A percentile compares a stretch with the other conserved stretches of the same genome.
Evolutionary conservation across 257 asterid species (phyloP).

Genomic region (Galeopsis tetrahit): DNA sequence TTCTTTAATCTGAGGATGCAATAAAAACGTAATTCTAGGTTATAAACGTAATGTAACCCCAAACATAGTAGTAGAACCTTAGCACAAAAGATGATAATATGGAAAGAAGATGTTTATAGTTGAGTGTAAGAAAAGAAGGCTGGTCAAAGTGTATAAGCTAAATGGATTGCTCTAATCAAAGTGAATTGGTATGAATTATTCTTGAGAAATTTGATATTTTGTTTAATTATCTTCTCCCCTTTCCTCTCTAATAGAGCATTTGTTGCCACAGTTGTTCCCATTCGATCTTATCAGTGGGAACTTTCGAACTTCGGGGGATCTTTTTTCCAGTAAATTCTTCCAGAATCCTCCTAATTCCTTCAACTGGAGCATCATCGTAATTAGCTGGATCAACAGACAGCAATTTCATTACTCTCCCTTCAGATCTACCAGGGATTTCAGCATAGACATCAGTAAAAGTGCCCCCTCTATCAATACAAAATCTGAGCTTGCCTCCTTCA

Average conservation of each 20-base stretch:
- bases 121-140: neutral
- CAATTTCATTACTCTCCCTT: constrained; percentile 87
- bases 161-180: neutral
- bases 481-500: constrained; percentile 66
- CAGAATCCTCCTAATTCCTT: constrained; percentile 89
- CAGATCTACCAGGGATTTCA: constrained; percentile 84
- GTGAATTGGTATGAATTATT: neutral
- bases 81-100: too few species aligned
- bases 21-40: neutral
- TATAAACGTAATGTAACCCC: neutral
- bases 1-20: neutral
- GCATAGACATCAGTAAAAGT: constrained; percentile 98
- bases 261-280: constrained; percentile 99
- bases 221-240: constrained; percentile 51
- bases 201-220: neutral
- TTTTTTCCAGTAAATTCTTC: constrained; percentile 80
- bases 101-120: too few species aligned
- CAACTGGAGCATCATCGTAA: constrained; percentile 97
- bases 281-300: constrained; percentile 91
- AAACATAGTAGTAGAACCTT: too few species aligned
- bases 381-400: constrained; percentile 95
- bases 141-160: neutral
- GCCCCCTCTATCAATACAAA: constrained; percentile 97
- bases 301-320: constrained; percentile 73
- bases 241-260: constrained; percentile 90